Evolutionary conservation across 495 filamentous ascomycete species (phyloP), one percentile per base, ranked within the genome.

Genomic region (Chaetomium fimeti): DNA sequence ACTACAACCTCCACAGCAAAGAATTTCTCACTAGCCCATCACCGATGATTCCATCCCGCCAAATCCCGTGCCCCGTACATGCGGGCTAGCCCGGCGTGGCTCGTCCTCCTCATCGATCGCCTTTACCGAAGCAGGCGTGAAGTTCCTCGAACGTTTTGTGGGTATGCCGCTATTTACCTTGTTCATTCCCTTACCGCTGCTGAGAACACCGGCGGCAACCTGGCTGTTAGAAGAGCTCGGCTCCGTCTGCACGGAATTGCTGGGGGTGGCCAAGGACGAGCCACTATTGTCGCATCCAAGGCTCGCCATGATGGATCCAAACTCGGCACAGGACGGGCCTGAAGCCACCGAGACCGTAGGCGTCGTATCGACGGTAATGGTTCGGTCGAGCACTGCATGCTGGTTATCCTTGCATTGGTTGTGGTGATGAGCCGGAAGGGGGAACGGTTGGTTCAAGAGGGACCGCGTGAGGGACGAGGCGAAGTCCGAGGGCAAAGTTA

Each of bases 121-220:
- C 62, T 76, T 81, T 22, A 72, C 70, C 9, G 79, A 72, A 4
- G 73, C 72, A 22, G 81, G 78, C 2, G 82, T 81, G 38, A 82
- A 81, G 29, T 76, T 74, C 20, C 77, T 69, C 54, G 71, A 68
- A 20, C 82, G 74, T 65, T 81, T 84, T 29, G 64, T 53, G 27
- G 66, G 63, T 24, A 60, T 22, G 38, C 36, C 67, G 6, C 40
- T 27, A 12, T 29, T 62, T 4, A 54, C 58, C 16, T 13, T 25
- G 13, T 9, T 42, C 42, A 32, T 55, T 1, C 52, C 61, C 2
- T 47, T 36, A 57, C 65, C 66, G 20, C 24, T 18, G 20, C 58
- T 43, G 28, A 13, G 45, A 16, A 36, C 25, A 15, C 60, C 40
- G 3, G 32, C 25, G 40, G 12, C 25, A 12, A 13, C 20, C 15